Evolutionary conservation across 306 rosid genomes (phyloP), one percentile per base, ranked within the genome.

Genomic region (Sesbania bispinosa): DNA sequence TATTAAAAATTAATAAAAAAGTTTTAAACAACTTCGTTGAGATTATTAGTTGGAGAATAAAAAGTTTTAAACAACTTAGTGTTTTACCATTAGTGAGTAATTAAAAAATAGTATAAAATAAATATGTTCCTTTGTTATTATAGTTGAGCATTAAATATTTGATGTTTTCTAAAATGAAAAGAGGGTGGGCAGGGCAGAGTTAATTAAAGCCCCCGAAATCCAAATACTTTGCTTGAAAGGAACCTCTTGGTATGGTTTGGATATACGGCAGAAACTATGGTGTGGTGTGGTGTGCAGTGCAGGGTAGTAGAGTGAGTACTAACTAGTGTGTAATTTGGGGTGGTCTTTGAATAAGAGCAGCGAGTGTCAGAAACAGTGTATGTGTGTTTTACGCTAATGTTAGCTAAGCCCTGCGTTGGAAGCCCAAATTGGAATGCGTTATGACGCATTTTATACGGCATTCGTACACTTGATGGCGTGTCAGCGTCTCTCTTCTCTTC

Each of bases 371-470:
- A 18, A 60, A 32, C n/a, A 38, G 24, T 45, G 66, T 27, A 57
- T 41, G 24, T 57, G 59, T 23, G 24, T 58, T 71, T 43, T 30
- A 43, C 58, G 47, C 76, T 71, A 71, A 38, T 26, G 42, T 65
- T 20, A 6, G 52, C 3, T 14, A 65, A 65, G 71, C 20, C 16
- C 16, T n/a, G n/a, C n/a, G n/a, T n/a, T n/a, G n/a, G n/a, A n/a
- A 39, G 10, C 76, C 62, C 29, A 19, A 69, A 52, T 35, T 43
- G 70, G 35, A 78, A 81, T 60, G 82, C 54, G 65, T 66, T 80
- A 78, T 82, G 92, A 85, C 90, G 83, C 85, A 83, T 71, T 59
- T 43, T 55, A 68, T 76, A 82, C 81, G 77, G 68, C 76, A 78
- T 46, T 51, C 80, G 82, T 83, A 81, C 88, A 45, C 62, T 43